phyloP scores from a whole-genome alignment of 2,329 filamentous ascomycete species.

The Ascomycota sp. region DNA sequence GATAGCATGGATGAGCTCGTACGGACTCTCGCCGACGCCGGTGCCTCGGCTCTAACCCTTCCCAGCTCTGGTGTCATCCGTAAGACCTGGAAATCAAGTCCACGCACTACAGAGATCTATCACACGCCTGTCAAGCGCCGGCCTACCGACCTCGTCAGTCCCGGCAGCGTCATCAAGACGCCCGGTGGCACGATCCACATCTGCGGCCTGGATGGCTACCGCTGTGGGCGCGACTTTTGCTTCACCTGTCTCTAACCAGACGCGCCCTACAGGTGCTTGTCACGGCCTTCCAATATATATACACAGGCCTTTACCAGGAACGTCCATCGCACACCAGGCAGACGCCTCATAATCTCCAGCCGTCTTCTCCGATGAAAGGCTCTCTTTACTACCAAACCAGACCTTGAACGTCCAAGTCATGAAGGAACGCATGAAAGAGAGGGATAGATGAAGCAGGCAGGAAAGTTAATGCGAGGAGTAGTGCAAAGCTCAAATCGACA shows the following conservation, averaged over 20 bases:
- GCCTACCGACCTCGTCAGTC: conserved; percentile 5
- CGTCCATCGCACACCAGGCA: too few species aligned
- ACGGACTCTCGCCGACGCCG: conserved; percentile 1
- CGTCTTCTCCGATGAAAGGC: too few species aligned
- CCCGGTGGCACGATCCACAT: conserved; percentile 27
- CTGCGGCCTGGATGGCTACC: conserved; percentile 35
- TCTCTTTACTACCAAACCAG: too few species aligned
- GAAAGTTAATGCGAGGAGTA: too few species aligned
- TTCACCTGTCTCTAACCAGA: conserved; percentile 26
- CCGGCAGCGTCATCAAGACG: conserved; percentile 17
- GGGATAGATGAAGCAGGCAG: too few species aligned
- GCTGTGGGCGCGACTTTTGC: conserved; percentile 37
- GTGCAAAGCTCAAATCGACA: too few species aligned
- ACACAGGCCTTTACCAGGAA: too few species aligned
- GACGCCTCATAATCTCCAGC: too few species aligned
- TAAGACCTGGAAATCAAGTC: conserved; percentile 10
- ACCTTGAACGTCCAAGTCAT: too few species aligned
- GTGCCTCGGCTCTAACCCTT: conserved; percentile 2
- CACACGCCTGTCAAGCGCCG: conserved; percentile 9
- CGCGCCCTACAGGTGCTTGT: neutral
- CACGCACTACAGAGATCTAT: conserved; percentile 9
- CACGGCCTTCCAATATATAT: neutral
- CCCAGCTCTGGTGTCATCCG: conserved; percentile 5
- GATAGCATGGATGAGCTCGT: conserved; percentile 11
- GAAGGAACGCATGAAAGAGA: too few species aligned